phyloP scores from a whole-genome alignment of 306 rosid species.

The Lupinus albus region DNA sequence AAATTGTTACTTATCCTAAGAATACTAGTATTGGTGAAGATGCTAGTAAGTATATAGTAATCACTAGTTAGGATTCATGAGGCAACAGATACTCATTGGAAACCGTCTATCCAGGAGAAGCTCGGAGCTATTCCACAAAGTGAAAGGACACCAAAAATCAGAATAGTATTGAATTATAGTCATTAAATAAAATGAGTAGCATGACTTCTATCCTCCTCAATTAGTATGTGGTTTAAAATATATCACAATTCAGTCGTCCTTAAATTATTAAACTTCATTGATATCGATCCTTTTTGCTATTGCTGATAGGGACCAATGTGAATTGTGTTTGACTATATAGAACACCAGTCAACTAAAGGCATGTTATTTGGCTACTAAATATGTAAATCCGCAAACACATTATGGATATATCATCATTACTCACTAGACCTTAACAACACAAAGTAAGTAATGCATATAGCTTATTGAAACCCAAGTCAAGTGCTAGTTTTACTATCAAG shows the following conservation, averaged over 20 bases:
- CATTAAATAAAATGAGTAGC: not conserved
- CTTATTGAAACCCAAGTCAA: not conserved
- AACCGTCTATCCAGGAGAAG: slow-evolving; percentile 16
- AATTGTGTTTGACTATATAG: no score
- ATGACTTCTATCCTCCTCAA: no score
- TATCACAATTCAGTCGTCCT: no score
- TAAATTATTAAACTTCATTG: no score
- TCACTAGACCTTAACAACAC: slow-evolving; percentile 3
- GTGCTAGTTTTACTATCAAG: slow-evolving; percentile 1
- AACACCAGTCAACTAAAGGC: not conserved
- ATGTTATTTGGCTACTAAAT: not conserved
- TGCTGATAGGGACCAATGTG: no score
- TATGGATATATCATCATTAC: not conserved
- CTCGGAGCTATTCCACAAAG: slow-evolving; percentile 5
- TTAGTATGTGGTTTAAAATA: no score
- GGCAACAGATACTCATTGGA: slow-evolving; percentile 10
- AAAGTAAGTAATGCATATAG: not conserved
- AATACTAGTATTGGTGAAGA: not conserved
- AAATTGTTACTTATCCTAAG: not conserved
- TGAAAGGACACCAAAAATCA: not conserved
- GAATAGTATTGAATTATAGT: not conserved
- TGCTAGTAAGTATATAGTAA: not conserved
- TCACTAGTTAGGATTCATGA: not conserved
- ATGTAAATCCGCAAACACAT: not conserved
- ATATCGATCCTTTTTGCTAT: no score